Evolutionary conservation across 768 basidiomycete species (phyloP).

Genomic region (Serendipita vermifera): DNA sequence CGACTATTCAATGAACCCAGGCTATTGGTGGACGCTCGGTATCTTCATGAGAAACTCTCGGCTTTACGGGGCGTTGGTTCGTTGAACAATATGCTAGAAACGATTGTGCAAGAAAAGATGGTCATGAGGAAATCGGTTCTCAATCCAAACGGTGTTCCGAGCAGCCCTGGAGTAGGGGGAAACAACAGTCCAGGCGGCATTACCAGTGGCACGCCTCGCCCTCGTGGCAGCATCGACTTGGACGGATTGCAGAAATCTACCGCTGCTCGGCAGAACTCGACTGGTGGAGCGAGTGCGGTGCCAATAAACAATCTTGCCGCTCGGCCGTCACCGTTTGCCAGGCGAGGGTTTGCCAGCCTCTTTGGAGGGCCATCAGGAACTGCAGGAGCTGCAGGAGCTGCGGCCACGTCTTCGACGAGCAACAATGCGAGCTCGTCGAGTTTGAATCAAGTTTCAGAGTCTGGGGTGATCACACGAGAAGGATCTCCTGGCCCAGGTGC

Average conservation of each 20-base stretch:
- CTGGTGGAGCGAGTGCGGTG: background rate
- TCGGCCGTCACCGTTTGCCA: slow-evolving; percentile 2
- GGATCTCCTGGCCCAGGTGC: too few species aligned
- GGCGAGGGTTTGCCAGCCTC: background rate
- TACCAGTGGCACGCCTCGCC: slow-evolving; percentile 8
- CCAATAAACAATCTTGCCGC: slow-evolving; percentile 7
- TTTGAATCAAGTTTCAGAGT: too few species aligned
- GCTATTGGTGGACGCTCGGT: slow-evolving; percentile 65
- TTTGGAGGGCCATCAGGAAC: background rate
- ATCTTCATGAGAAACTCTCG: slow-evolving; percentile 62
- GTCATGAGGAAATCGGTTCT: slow-evolving; percentile 20
- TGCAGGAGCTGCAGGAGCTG: background rate
- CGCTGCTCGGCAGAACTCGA: background rate
- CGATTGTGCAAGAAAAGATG: slow-evolving; percentile 71
- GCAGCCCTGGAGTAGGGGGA: background rate
- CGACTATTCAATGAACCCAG: slow-evolving; percentile 37
- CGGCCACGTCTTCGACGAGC: background rate
- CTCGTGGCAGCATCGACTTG: slow-evolving; percentile 8
- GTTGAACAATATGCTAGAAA: slow-evolving; percentile 69
- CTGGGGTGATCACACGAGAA: too few species aligned
- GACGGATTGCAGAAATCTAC: background rate
- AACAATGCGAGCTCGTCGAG: background rate
- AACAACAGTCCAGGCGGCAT: background rate
- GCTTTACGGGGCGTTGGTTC: slow-evolving; percentile 59
- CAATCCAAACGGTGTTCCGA: background rate